Base-by-base conservation (phyloP, 2,329 filamentous ascomycete genomes). In the Fusarium musae region DNA sequence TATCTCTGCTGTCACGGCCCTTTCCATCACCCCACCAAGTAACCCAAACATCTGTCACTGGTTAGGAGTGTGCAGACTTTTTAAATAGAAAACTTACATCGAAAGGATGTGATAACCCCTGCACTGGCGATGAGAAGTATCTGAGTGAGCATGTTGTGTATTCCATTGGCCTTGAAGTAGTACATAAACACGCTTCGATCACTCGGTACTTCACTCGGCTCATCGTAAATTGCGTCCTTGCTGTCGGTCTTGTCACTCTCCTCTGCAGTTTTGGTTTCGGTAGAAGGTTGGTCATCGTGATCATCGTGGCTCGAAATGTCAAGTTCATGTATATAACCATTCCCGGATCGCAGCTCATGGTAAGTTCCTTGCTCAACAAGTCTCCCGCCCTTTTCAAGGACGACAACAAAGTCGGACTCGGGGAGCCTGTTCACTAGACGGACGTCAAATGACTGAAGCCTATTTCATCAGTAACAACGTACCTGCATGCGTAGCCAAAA, bases 351-450 rank as follows among this genome's bases (percentile, higher is more conserved):
- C 2, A 87, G 79, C 10, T 82, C 73, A 10, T 77, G 57, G 49
- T 84, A 87, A 1, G 74, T 79, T 6, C 80, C 80, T 61, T 87
- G 83, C 36, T 87, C 84, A 3, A 82, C 65, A 21, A 87, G 73
- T 4, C 72, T 79, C 0, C 85, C 84, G 5, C 82, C 77, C 15
- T 70, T 68, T 4, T 81, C 80, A 1, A 88, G 80, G 1, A 82
- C 83, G 58, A 87, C 80, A 12, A 88, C 81, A 42, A 84, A 81
- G 49, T 87, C 82, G 4, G 85, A 83, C 1, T 78, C 76, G 0
- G 84, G 82, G 2, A 87, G 73, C 6, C 74, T 71, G 34, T 80
- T 77, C 21, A 80, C 78, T 80, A 28, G 11, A 8, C 9, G 3
- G 9, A 13, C 30, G 21, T 69, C 9, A 69, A 52, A 16, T 8